These are phyloP conservation scores for Tetrapisispora pingtungensis DNA, from an alignment of 805 yeast genomes.

Conservation along the genomic window DNA sequence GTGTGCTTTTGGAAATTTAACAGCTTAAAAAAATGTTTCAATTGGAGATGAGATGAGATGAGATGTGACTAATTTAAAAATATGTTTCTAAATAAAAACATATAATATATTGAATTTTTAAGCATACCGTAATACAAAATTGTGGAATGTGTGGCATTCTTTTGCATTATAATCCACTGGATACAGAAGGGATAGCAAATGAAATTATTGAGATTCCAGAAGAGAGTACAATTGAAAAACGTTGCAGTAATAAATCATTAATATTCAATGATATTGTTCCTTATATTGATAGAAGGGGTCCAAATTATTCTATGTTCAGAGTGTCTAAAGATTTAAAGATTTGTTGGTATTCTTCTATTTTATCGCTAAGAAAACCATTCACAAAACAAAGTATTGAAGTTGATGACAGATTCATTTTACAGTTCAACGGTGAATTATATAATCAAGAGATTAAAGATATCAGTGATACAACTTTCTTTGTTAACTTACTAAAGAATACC, in stretches of 20 bases:
- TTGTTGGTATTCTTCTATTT: slow-evolving; percentile 55
- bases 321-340: slow-evolving; percentile 8
- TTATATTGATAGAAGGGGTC: slow-evolving; percentile 50
- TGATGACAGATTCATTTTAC: slow-evolving; percentile 38
- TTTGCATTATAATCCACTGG: slow-evolving; percentile 22
- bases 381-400: slow-evolving; percentile 56
- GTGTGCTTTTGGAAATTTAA: too few relatives aligned
- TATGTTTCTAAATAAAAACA: too few relatives aligned
- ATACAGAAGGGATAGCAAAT: slow-evolving; percentile 5
- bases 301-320: slow-evolving; percentile 39
- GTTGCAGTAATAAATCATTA: slow-evolving; percentile 3
- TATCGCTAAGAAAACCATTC: slow-evolving; percentile 72
- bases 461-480: slow-evolving; percentile 58
- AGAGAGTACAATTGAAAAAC: neutral
- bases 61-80: slow-evolving; percentile 1
- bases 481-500: slow-evolving; percentile 26
- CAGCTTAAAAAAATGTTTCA: neutral
- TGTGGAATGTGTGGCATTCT: slow-evolving; percentile 50
- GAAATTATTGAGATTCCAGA: slow-evolving; percentile 14
- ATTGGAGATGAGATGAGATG: slow-evolving; percentile 1
- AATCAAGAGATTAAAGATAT: slow-evolving; percentile 38
- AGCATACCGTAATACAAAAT: too few relatives aligned
- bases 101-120: too few relatives aligned
- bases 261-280: slow-evolving; percentile 33
- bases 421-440: slow-evolving; percentile 89